Percentiles rank a stretch among this genome's conserved stretches.
Evolutionary conservation across 2,329 filamentous ascomycete species (phyloP).

Genomic region (Penicillium hordei): DNA sequence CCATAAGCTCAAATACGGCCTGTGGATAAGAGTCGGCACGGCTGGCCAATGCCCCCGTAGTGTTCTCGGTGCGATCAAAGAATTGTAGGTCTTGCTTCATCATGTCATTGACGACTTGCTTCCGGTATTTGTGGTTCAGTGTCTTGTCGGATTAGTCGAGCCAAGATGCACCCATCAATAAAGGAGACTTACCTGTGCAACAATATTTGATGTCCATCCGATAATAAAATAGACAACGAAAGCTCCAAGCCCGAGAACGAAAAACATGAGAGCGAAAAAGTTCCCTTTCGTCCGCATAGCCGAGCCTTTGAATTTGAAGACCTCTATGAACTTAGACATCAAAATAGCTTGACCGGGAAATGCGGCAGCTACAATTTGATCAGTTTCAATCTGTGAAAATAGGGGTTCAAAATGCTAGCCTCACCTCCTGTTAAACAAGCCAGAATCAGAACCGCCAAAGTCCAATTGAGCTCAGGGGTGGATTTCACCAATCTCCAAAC

Average conservation of each 20-base stretch:
- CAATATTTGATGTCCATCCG: slow-evolving; percentile 33
- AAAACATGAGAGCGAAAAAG: slow-evolving; percentile 50
- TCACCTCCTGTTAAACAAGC: slow-evolving; percentile 6
- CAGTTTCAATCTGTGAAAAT: background rate
- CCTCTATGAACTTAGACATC: slow-evolving; percentile 24
- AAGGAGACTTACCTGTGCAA: slow-evolving; percentile 24
- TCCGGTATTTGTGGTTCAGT: slow-evolving; percentile 19
- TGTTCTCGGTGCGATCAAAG: slow-evolving; percentile 34
- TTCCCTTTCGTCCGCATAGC: slow-evolving; percentile 30
- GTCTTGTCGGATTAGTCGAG: background rate
- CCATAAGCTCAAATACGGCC: slow-evolving; percentile 46
- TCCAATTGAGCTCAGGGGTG: slow-evolving; percentile 5
- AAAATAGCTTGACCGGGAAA: slow-evolving; percentile 50
- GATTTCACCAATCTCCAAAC: slow-evolving; percentile 2
- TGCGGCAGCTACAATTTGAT: slow-evolving; percentile 37
- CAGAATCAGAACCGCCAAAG: background rate
- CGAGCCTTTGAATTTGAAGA: slow-evolving; percentile 15
- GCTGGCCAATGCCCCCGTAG: slow-evolving; percentile 29
- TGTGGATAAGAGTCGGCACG: slow-evolving; percentile 40
- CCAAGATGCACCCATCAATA: background rate
- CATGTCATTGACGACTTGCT: slow-evolving; percentile 24
- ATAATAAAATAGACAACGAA: slow-evolving; percentile 42
- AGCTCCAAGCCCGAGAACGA: slow-evolving; percentile 43
- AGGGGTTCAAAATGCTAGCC: background rate
- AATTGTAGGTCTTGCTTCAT: slow-evolving; percentile 33